These are phyloP conservation scores for Kodamaea lidongshanica DNA, from an alignment of 805 yeast genomes.

Conservation along the genomic window DNA sequence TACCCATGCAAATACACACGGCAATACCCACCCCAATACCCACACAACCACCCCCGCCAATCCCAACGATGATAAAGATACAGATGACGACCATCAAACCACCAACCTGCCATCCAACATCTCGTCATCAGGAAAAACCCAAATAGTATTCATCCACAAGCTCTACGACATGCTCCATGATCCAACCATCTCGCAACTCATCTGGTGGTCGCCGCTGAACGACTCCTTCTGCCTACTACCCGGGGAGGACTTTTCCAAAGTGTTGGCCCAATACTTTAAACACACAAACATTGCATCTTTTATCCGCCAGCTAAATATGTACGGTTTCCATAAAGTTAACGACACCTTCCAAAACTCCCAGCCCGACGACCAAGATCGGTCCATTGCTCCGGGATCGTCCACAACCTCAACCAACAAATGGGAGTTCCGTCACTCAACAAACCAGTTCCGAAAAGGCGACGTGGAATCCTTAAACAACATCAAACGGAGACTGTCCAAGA, in stretches of 20 bases:
- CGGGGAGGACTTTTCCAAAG: conserved; percentile 79
- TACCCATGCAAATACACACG: no score
- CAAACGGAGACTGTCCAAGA: conserved; percentile 62
- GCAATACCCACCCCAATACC: conserved; percentile 1
- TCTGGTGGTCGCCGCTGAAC: conserved; percentile 74
- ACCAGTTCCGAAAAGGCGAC: conserved; percentile 76
- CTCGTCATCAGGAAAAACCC: conserved; percentile 25
- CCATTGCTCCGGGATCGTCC: conserved; percentile 15
- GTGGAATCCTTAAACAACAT: conserved; percentile 64
- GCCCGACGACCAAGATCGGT: conserved; percentile 4
- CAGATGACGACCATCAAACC: conserved; percentile 2
- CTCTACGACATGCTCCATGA: conserved; percentile 89
- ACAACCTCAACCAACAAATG: conserved; percentile 37
- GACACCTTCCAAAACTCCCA: conserved; percentile 29
- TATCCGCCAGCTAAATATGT: conserved; percentile 40
- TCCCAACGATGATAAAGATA: conserved; percentile 1
- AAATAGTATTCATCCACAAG: conserved; percentile 71
- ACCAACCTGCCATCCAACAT: conserved; percentile 4
- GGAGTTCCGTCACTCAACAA: conserved; percentile 87
- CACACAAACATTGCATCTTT: conserved; percentile 41
- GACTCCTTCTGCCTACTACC: conserved; percentile 79
- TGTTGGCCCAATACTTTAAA: conserved; percentile 49
- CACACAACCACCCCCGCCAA: conserved; percentile 1
- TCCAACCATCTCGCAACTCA: conserved; percentile 58
- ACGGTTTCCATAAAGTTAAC: conserved; percentile 42